Evolutionary conservation across 176 grass and related monocot species (phyloP), one percentile per base, ranked within the genome.

Genomic region (Microstegium vimineum): DNA sequence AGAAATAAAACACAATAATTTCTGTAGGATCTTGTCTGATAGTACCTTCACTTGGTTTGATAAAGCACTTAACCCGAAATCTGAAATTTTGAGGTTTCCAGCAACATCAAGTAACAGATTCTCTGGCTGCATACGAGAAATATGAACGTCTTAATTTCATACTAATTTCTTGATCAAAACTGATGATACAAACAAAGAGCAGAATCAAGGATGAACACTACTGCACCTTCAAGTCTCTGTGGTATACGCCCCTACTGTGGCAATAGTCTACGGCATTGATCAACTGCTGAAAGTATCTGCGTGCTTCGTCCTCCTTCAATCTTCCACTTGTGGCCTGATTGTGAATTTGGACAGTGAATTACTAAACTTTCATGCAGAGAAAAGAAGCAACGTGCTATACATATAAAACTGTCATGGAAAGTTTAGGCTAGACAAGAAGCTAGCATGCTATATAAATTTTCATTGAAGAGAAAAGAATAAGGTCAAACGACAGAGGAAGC

Each of bases 171-270:
- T 3, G 4, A 25, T 52, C 23, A 84, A 78, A 72, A 57, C 40
- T 42, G 5, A 77, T 62, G 12, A 78, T 16, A 60, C 27, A 33
- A 87, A 49, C 15, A 41, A 87, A 41, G 20, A 33, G 17, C 65
- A 60, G 67, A 81, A 65, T 49, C 25, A 52, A 72, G 70, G 71
- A 69, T n/a, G 34, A 9, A 61, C 11, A 42, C 14, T 71, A 38
- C 62, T 69, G 34, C 73, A 97, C 94, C 83, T 97, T 97, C 63
- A 97, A 83, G 67, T 97, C 94, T 63, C 94, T 90, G 60, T 97
- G 94, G 73, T 94, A 97, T 11, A 97, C 94, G 12, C 94, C 94
- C 86, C 94, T 94, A 71, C 94, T 97, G 60, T 97, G 94, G 75
- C 94, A 97, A 74, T 94, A 97, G 79, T 97, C 94, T 41, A 97